Conservation (phyloP, 495 filamentous ascomycete genomes). For the Pyrenopolyporus hunteri region DNA sequence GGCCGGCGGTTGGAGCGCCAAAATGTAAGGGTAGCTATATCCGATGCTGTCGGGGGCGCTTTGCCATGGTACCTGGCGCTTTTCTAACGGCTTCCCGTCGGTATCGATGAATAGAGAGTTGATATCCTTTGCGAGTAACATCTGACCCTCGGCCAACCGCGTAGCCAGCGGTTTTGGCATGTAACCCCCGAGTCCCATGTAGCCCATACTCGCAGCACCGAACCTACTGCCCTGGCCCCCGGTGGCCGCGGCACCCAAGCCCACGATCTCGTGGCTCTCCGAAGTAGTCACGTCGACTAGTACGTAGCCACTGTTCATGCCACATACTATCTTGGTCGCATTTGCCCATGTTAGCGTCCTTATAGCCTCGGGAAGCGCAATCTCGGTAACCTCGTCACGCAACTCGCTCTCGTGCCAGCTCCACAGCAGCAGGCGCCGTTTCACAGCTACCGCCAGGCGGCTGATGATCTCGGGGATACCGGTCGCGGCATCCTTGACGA, state of each 20-base stretch:
- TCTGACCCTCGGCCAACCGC: conserved; percentile 77
- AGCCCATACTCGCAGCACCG: conserved; percentile 75
- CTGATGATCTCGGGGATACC: conserved; percentile 90
- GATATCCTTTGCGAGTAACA: conserved; percentile 92
- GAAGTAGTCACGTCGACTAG: conserved; percentile 82
- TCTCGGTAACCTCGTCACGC: conserved; percentile 71
- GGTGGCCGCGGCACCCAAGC: conserved; percentile 72
- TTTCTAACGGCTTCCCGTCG: conserved; percentile 79
- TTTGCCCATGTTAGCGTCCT: conserved; percentile 89
- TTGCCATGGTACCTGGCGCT: conserved; percentile 89
- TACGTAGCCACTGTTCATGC: conserved; percentile 86
- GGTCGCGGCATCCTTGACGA: conserved; percentile 84
- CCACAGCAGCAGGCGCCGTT: conserved; percentile 88
- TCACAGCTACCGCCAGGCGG: conserved; percentile 86
- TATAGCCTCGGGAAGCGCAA: conserved; percentile 77
- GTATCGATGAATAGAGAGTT: conserved; percentile 91
- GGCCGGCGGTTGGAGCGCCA: conserved; percentile 81
- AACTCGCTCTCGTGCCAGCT: conserved; percentile 96
- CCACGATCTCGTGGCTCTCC: conserved; percentile 75
- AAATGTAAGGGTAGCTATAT: conserved; percentile 93
- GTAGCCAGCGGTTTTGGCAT: conserved; percentile 89
- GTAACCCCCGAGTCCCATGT: conserved; percentile 90
- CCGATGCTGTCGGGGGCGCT: conserved; percentile 87
- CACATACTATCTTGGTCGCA: conserved; percentile 82
- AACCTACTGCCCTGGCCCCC: conserved; percentile 70